These are phyloP conservation scores for Eimeria sp. DNA, from an alignment of 169 alveolate genomes.

Conservation along the genomic window DNA sequence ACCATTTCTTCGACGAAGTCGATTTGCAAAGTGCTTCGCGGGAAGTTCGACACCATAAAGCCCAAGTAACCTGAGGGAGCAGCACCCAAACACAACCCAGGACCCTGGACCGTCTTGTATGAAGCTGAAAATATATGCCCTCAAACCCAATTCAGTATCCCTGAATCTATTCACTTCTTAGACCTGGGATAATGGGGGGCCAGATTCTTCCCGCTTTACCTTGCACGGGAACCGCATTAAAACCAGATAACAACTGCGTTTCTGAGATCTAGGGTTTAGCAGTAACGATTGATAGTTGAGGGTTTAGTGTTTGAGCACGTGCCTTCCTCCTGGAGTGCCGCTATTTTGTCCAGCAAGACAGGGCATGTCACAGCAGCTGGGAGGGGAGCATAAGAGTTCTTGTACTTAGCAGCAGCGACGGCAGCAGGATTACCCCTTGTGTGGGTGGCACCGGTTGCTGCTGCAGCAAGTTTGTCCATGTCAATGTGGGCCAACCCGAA, in stretches of 20 bases:
- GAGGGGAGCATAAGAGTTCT: neutral
- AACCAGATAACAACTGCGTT: neutral
- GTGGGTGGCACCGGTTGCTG: constrained; percentile 27
- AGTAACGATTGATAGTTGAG: neutral
- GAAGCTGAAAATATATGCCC: neutral
- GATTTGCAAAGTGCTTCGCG: constrained; percentile 31
- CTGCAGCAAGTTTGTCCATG: neutral
- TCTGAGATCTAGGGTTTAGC: neutral
- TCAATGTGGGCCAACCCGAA: constrained; percentile 52
- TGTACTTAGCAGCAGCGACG: constrained; percentile 8
- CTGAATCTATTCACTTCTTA: no score
- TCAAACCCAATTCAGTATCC: neutral
- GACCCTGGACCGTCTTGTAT: neutral
- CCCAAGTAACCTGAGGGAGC: constrained; percentile 33
- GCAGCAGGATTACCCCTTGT: constrained; percentile 1
- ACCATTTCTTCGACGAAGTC: constrained; percentile 61
- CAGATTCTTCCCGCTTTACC: neutral
- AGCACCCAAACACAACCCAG: neutral
- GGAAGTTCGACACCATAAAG: constrained; percentile 58
- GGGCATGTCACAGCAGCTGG: constrained; percentile 58
- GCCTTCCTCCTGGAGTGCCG: constrained; percentile 60
- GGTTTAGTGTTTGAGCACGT: constrained; percentile 8
- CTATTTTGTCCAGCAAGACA: constrained; percentile 28
- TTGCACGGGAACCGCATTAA: neutral
- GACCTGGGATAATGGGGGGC: neutral